A percentile compares a stretch with the other conserved stretches of the same genome.
Evolutionary conservation across 495 filamentous ascomycete genomes (phyloP).

Genomic region (Aspergillus bridgeri): DNA sequence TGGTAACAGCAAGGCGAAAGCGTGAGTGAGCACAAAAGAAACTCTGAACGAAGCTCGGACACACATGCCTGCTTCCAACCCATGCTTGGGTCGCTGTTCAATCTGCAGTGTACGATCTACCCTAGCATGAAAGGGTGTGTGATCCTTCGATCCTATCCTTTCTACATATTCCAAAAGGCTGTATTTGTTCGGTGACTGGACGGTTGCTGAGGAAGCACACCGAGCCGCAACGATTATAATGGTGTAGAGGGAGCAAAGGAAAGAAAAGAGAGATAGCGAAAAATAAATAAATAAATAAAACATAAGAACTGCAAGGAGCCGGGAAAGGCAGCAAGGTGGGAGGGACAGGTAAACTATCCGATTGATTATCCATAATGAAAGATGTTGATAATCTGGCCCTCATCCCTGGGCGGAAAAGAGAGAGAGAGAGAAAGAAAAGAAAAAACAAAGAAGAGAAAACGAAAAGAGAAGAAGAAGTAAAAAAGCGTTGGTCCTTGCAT

Average conservation of each 20-base stretch:
- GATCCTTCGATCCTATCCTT: neutral
- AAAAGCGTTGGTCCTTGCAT: constrained; percentile 10
- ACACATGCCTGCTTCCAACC: neutral
- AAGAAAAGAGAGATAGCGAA: neutral
- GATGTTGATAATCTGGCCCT: neutral
- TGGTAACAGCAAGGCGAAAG: neutral
- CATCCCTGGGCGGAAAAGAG: neutral
- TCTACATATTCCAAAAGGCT: neutral
- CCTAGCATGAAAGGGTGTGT: neutral
- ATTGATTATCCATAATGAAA: neutral
- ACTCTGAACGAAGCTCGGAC: neutral
- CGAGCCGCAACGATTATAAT: neutral
- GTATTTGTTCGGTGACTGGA: neutral
- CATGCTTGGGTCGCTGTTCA: neutral
- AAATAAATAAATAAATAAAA: neutral
- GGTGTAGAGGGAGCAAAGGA: neutral
- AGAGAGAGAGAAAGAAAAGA: neutral
- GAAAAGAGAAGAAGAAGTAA: neutral
- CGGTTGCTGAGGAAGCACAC: neutral
- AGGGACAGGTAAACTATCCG: neutral
- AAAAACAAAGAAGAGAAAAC: neutral
- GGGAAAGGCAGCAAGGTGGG: constrained; percentile 7
- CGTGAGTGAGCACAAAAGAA: neutral
- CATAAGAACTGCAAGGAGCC: constrained; percentile 16
- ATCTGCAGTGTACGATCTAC: neutral